These are phyloP conservation scores for Rosa persica DNA, from an alignment of 306 rosid genomes.

Conservation along the genomic window DNA sequence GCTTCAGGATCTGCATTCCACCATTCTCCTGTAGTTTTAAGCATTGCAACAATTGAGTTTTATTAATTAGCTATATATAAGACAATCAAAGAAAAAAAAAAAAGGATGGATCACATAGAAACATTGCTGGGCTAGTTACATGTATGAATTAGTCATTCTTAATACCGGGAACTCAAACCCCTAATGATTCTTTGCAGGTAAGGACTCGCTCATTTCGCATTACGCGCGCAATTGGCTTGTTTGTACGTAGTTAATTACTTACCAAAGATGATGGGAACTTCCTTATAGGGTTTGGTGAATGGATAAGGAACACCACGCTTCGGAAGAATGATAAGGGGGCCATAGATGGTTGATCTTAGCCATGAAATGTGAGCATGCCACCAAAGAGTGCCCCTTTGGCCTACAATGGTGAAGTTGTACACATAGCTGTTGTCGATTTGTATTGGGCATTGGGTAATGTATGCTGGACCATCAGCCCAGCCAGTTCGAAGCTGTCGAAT, in stretches of 20 bases:
- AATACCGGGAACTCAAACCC: no score
- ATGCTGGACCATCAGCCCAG: constrained; percentile 77
- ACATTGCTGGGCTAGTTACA: no score
- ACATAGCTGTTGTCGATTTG: constrained; percentile 60
- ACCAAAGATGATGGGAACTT: constrained; percentile 23
- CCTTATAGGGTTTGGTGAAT: constrained; percentile 28
- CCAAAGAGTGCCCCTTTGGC: constrained; percentile 67
- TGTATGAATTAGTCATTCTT: no score
- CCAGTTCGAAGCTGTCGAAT: constrained; percentile 55
- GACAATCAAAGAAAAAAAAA: no score
- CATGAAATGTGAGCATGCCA: constrained; percentile 79
- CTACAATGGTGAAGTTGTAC: constrained; percentile 55
- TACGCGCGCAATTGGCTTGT: not conserved
- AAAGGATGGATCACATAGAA: no score
- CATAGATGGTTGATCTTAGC: constrained; percentile 59
- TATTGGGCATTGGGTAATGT: constrained; percentile 69
- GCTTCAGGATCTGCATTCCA: constrained; percentile 72
- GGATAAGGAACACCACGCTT: constrained; percentile 52
- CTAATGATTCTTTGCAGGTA: no score
- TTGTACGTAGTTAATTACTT: not conserved
- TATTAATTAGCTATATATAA: not conserved
- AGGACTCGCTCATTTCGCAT: not conserved
- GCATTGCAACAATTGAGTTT: not conserved
- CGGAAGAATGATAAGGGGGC: constrained; percentile 56
- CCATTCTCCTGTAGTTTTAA: constrained; percentile 65